Evolutionary conservation across 2,329 filamentous ascomycete genomes (phyloP).

Genomic region (Aspergillus viridinutans): DNA sequence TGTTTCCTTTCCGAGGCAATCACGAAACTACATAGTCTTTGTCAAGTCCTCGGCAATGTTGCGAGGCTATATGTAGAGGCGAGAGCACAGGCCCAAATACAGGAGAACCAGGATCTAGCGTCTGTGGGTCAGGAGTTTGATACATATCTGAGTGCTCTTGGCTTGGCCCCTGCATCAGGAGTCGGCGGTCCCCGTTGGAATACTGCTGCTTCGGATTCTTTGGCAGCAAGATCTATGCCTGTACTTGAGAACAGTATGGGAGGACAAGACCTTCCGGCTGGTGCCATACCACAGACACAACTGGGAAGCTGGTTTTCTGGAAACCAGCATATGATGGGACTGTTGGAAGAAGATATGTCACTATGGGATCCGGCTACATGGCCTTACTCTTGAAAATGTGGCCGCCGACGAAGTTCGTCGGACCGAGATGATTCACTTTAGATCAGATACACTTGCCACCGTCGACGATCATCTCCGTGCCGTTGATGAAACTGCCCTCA

Average conservation of each 20-base stretch:
- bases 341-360: slow-evolving; percentile 58
- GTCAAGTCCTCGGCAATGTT: slow-evolving; percentile 58
- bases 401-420: neutral
- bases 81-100: slow-evolving; percentile 53
- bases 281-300: slow-evolving; percentile 28
- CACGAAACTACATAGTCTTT: slow-evolving; percentile 59
- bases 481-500: slow-evolving; percentile 68
- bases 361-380: slow-evolving; percentile 22
- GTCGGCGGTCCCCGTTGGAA: slow-evolving; percentile 10
- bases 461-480: slow-evolving; percentile 65
- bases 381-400: neutral
- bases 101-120: slow-evolving; percentile 44
- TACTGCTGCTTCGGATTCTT: neutral
- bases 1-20: slow-evolving; percentile 55
- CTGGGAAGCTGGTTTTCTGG: slow-evolving; percentile 64
- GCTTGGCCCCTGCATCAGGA: slow-evolving; percentile 48
- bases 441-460: slow-evolving; percentile 45
- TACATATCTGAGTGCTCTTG: slow-evolving; percentile 60
- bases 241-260: slow-evolving; percentile 13
- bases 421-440: neutral
- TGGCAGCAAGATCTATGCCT: neutral
- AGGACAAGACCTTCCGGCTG: slow-evolving; percentile 1
- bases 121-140: slow-evolving; percentile 59
- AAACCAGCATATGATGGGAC: slow-evolving; percentile 60
- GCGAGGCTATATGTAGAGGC: slow-evolving; percentile 60